Conservation (phyloP, 108 stramenopile species). For the Pseudonitzschia pungens region DNA sequence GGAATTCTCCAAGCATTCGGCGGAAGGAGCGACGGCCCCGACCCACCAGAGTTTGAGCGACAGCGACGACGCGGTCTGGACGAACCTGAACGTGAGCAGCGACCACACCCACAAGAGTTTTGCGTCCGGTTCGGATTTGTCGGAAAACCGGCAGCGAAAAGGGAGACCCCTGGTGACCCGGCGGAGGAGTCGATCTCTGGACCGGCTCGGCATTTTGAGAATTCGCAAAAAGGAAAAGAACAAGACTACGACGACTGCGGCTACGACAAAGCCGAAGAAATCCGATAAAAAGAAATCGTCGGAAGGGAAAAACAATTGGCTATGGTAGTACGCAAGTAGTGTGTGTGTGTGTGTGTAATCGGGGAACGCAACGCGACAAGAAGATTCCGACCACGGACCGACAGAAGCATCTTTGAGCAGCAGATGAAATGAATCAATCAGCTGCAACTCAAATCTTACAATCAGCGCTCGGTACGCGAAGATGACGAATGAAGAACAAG, state of each 20-base stretch:
- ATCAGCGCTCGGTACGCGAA: too few relatives aligned
- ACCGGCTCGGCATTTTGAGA: not conserved
- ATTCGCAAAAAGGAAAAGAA: too few relatives aligned
- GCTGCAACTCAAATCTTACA: too few relatives aligned
- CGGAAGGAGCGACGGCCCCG: not conserved
- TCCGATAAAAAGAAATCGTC: not conserved
- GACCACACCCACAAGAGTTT: not conserved
- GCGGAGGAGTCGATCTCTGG: not conserved
- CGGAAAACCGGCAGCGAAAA: not conserved
- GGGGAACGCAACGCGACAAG: too few relatives aligned
- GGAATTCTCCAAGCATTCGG: not conserved
- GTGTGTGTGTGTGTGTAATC: not conserved
- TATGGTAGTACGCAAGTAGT: not conserved
- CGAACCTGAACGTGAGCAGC: not conserved
- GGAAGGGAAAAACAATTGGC: not conserved
- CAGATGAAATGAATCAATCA: too few relatives aligned
- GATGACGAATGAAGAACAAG: too few relatives aligned
- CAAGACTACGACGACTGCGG: too few relatives aligned
- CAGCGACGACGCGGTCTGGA: not conserved
- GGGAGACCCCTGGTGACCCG: not conserved
- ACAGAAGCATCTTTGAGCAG: too few relatives aligned
- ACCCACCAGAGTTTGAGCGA: not conserved
- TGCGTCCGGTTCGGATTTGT: not conserved
- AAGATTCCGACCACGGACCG: too few relatives aligned
- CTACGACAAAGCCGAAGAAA: not conserved